These are phyloP conservation scores for Fusarium falciforme DNA, from an alignment of 2,329 filamentous ascomycete species.

Conservation along the genomic window DNA sequence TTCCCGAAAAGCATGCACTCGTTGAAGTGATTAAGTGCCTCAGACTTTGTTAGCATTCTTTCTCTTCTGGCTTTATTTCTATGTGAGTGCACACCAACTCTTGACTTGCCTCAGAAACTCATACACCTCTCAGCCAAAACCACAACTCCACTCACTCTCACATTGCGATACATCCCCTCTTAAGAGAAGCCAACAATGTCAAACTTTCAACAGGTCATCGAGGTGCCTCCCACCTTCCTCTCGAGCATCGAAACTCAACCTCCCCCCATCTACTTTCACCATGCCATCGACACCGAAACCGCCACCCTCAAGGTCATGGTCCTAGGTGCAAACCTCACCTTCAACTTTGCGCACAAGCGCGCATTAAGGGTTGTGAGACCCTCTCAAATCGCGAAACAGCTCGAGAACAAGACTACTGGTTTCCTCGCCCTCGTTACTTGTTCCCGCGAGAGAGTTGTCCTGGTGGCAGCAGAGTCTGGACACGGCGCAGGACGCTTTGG, in stretches of 20 bases:
- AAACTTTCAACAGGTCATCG: constrained; percentile 5
- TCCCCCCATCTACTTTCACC: constrained; percentile 47
- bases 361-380: constrained; percentile 9
- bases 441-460: constrained; percentile 36
- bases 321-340: constrained; percentile 47
- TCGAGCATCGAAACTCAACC: constrained; percentile 21
- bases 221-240: constrained; percentile 36
- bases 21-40: neutral
- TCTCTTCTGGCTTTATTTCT: neutral
- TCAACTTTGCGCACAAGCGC: constrained; percentile 45
- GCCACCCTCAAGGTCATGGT: constrained; percentile 46
- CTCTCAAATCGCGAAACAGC: constrained; percentile 11
- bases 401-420: constrained; percentile 48
- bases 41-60: neutral
- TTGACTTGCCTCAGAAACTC: constrained; percentile 2
- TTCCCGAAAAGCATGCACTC: neutral
- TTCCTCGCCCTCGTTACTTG: constrained; percentile 44
- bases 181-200: constrained; percentile 9
- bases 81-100: constrained; percentile 6
- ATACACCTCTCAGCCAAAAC: constrained; percentile 6
- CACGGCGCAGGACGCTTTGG: constrained; percentile 45
- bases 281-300: constrained; percentile 40
- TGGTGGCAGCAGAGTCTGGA: constrained; percentile 50
- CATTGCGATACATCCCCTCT: neutral
- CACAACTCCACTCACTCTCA: neutral